phyloP scores from a whole-genome alignment of 441 rosid species.

The Monsonia emarginata region DNA sequence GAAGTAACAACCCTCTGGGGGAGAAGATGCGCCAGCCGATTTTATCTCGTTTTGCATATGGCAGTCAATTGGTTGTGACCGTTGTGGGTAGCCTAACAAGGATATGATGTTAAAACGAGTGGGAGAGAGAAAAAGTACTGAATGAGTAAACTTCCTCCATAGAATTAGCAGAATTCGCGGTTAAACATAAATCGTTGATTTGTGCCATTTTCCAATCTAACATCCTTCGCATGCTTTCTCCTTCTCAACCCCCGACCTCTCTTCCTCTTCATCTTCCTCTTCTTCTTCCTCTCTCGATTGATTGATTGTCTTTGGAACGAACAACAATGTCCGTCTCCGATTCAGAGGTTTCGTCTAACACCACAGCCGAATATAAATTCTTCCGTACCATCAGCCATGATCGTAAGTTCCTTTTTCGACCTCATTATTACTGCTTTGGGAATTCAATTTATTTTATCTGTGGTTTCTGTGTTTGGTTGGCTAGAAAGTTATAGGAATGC shows the following conservation, averaged over 20 bases:
- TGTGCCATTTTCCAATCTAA: background rate
- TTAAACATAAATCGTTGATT: background rate
- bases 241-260: background rate
- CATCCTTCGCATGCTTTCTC: background rate
- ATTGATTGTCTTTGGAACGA: too few relatives aligned
- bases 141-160: too few relatives aligned
- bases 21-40: too few relatives aligned
- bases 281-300: background rate
- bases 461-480: background rate
- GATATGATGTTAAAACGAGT: too few relatives aligned
- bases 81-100: too few relatives aligned
- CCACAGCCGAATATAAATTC: slow-evolving; percentile 50
- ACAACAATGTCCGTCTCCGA: slow-evolving; percentile 55
- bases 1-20: too few relatives aligned
- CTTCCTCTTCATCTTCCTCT: background rate
- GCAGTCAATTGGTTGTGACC: too few relatives aligned
- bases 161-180: background rate
- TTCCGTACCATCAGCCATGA: slow-evolving; percentile 74
- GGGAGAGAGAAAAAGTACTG: too few relatives aligned
- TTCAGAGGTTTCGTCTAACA: slow-evolving; percentile 47
- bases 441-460: too few relatives aligned
- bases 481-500: background rate
- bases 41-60: too few relatives aligned
- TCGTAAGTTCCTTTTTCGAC: slow-evolving; percentile 48
- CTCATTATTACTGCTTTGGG: too few relatives aligned